Percentiles rank a stretch among this genome's conserved stretches.
phyloP scores from a whole-genome alignment of 495 filamentous ascomycete genomes.

The Pseudomonodictys pantanalensis region DNA sequence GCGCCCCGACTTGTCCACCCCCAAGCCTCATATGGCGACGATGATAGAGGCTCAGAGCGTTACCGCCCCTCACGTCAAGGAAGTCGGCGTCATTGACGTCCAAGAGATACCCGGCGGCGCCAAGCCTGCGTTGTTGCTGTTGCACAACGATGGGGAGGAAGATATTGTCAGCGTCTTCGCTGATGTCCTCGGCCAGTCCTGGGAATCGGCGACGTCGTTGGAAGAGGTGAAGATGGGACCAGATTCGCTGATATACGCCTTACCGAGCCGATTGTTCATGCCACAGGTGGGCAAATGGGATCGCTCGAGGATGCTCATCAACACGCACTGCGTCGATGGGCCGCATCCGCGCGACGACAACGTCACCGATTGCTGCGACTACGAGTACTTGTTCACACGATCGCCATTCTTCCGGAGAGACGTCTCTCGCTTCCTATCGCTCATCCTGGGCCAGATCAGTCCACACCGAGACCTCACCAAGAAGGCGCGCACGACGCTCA shows the following conservation, averaged over 20 bases:
- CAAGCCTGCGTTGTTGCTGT: constrained; percentile 38
- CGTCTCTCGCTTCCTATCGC: constrained; percentile 69
- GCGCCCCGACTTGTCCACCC: background rate
- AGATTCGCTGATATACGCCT: constrained; percentile 33
- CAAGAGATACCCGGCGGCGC: constrained; percentile 33
- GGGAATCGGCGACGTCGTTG: constrained; percentile 26
- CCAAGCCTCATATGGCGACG: constrained; percentile 32
- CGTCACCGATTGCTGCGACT: constrained; percentile 65
- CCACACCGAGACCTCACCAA: constrained; percentile 71
- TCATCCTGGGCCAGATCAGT: constrained; percentile 70
- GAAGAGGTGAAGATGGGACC: constrained; percentile 25
- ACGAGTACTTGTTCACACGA: constrained; percentile 78
- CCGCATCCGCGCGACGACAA: constrained; percentile 63
- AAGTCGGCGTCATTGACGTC: constrained; percentile 34
- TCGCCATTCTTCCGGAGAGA: constrained; percentile 70
- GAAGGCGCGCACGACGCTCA: constrained; percentile 74
- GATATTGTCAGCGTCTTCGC: constrained; percentile 39
- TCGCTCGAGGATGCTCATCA: constrained; percentile 51
- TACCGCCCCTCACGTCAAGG: constrained; percentile 28
- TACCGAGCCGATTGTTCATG: constrained; percentile 21
- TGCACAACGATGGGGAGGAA: constrained; percentile 37
- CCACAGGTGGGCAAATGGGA: constrained; percentile 24
- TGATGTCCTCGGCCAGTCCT: constrained; percentile 42
- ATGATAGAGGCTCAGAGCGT: constrained; percentile 29
- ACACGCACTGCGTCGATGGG: constrained; percentile 69